Conservation (phyloP, 1,284 basidiomycete genomes). For the Cryptococcus floricola region DNA sequence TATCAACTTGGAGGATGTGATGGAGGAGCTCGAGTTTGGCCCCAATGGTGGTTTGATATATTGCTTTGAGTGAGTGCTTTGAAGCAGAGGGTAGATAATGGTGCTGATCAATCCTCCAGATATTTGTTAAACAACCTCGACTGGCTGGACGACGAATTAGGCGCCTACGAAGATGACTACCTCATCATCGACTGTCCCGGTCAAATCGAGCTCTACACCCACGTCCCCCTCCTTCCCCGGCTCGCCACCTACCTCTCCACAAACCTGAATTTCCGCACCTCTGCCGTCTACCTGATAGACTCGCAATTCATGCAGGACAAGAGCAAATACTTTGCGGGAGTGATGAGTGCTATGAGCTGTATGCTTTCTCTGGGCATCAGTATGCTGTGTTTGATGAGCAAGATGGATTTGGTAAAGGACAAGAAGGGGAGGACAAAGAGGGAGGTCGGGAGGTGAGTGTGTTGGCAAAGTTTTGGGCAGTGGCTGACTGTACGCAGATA, state of each 20-base stretch:
- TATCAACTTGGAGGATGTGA: slow-evolving; percentile 90
- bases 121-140: slow-evolving; percentile 96
- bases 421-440: slow-evolving; percentile 66
- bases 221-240: slow-evolving; percentile 90
- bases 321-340: slow-evolving; percentile 98
- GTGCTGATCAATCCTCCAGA: slow-evolving; percentile 51
- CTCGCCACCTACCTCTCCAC: slow-evolving; percentile 62
- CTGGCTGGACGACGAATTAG: slow-evolving; percentile 97
- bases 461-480: background rate
- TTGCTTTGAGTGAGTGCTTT: slow-evolving; percentile 89
- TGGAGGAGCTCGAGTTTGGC: slow-evolving; percentile 91
- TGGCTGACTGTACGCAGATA: slow-evolving; percentile 58
- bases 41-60: slow-evolving; percentile 97
- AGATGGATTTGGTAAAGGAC: slow-evolving; percentile 93
- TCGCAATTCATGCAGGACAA: slow-evolving; percentile 99
- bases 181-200: slow-evolving; percentile 97
- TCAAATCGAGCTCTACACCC: slow-evolving; percentile 98
- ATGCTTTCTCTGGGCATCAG: slow-evolving; percentile 98
- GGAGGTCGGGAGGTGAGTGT: slow-evolving; percentile 66
- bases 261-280: slow-evolving; percentile 69
- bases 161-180: slow-evolving; percentile 93
- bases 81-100: background rate
- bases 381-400: slow-evolving; percentile 97
- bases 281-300: slow-evolving; percentile 87
- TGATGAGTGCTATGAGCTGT: slow-evolving; percentile 94